Base-by-base conservation (phyloP, 2,329 filamentous ascomycete genomes). In the Chrysosporium queenslandicum region DNA sequence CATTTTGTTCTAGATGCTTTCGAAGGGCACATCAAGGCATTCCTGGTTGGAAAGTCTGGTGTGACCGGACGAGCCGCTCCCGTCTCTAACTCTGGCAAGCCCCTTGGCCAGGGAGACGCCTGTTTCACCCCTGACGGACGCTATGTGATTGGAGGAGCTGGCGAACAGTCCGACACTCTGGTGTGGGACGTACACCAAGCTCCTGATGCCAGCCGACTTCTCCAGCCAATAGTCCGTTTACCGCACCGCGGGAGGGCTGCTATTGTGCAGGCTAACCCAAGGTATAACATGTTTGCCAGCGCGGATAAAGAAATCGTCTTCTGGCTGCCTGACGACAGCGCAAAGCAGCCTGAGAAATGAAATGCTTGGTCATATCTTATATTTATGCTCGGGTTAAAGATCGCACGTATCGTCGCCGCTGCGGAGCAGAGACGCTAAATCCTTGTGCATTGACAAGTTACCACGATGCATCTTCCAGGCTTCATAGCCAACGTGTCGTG, bases 1-100 rank as follows among this genome's bases (percentile, higher is more conserved):
- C 92, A 98, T 68, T 94, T 92, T 63, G 73, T 98, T 2, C 74
- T 98, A n/a, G 92, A 98, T 65, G 87, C 91, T 1, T 97, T 96
- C 65, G 82, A 87, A 39, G 92, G 91, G 36, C 77, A 76, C 5
- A 68, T 97, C 20, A 87, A 84, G 63, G 83, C 86, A 8, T 89
- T 86, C 65, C 75, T 90, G 53, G 68, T 71, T 40, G 75, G 76
- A 9, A 74, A 74, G 50, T 66, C 65, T 37, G 69, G 70, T 18
- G 63, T 69, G 0, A 70, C 74, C 9, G 75, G 75, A n/a, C 72
- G 77, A 53, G 69, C 73, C 18, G 69, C 71, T 6, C 71, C 74
- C 0, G 66, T 73, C 5, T 73, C 80, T 62, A 64, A 81, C 72
- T 68, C 79, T 69, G 58, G 76, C 69, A 66, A 81, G 71, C 54